These are phyloP conservation scores for Pulveroboletus sp. DNA, from an alignment of 768 basidiomycete species.

Conservation along the genomic window DNA sequence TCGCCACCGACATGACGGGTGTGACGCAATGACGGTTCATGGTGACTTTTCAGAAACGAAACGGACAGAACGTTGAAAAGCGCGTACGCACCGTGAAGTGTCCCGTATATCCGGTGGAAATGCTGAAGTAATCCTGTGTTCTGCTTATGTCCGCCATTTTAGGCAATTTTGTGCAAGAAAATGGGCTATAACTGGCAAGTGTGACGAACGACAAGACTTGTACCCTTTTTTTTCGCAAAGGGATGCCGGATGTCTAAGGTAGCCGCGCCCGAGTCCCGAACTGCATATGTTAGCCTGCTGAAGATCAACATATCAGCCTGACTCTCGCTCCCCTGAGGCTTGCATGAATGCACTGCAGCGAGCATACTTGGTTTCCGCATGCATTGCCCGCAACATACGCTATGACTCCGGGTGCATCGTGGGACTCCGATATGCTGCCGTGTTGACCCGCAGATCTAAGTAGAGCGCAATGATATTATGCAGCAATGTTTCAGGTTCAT, in stretches of 20 bases:
- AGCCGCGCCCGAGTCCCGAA: conserved; percentile 20
- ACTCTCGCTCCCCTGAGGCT: conserved; percentile 6
- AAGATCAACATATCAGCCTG: conserved; percentile 4
- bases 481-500: not conserved
- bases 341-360: conserved; percentile 21
- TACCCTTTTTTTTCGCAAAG: not conserved
- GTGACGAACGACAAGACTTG: conserved; percentile 1
- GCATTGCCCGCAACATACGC: conserved; percentile 18
- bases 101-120: conserved; percentile 24
- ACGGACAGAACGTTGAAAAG: conserved; percentile 8
- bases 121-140: conserved; percentile 25
- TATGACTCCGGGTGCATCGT: not conserved
- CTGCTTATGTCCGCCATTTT: not conserved
- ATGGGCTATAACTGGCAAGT: not conserved
- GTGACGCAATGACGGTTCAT: conserved; percentile 24
- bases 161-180: conserved; percentile 3
- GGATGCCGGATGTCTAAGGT: conserved; percentile 15
- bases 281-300: not conserved
- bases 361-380: conserved; percentile 17
- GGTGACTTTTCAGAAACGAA: conserved; percentile 7
- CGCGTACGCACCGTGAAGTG: conserved; percentile 4
- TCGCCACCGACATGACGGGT: conserved; percentile 25
- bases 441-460: too few relatives aligned
- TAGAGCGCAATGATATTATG: conserved; percentile 4
- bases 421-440: too few relatives aligned